phyloP scores from a whole-genome alignment of 83 land plant genomes.

The Picea mariana region DNA sequence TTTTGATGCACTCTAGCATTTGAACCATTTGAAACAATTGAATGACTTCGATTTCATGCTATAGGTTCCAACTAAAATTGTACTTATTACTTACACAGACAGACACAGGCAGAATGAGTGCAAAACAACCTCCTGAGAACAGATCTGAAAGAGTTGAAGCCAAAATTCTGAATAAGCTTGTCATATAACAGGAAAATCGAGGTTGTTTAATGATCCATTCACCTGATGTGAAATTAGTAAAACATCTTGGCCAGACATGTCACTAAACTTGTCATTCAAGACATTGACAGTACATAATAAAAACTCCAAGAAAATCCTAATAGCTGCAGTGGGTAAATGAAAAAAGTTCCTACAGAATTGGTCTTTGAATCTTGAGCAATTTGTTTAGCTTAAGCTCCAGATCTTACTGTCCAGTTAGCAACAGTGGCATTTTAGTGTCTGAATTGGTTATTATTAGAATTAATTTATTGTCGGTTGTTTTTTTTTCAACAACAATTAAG shows the following conservation, averaged over 20 bases:
- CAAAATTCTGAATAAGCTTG: not conserved
- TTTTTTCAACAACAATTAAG: not conserved
- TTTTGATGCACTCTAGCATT: no score
- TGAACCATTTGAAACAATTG: no score
- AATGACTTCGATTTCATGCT: no score
- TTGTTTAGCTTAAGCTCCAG: not conserved
- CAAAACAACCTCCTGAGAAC: no score
- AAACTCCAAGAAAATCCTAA: not conserved
- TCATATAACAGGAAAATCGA: not conserved
- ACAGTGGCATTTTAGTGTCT: not conserved
- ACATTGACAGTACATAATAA: not conserved
- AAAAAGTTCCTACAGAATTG: not conserved
- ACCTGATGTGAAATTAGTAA: not conserved
- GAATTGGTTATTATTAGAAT: conserved; percentile 5
- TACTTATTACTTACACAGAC: no score
- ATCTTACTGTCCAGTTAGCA: not conserved
- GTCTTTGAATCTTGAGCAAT: not conserved
- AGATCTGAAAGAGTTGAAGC: no score
- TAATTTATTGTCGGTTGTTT: not conserved
- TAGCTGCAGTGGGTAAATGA: not conserved
- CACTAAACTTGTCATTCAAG: not conserved
- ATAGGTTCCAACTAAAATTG: no score
- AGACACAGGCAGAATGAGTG: no score
- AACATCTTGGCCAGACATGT: not conserved
- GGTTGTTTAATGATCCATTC: not conserved